Base-by-base conservation (phyloP, 2,329 filamentous ascomycete genomes). In the Chaetomiaceae sp. region DNA sequence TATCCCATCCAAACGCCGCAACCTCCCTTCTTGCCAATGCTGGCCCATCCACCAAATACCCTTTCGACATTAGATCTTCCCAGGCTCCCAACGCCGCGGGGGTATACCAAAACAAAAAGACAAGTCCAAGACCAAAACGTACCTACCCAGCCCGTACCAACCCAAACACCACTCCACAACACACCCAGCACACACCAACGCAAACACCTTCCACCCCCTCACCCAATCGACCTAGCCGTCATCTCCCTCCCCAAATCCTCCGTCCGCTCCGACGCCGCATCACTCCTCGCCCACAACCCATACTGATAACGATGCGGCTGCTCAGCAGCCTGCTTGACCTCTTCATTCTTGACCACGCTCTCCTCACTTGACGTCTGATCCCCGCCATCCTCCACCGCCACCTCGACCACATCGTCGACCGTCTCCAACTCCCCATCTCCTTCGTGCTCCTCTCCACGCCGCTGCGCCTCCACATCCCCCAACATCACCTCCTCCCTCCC, bases 201-300 rank as follows among this genome's bases (percentile, higher is more conserved):
- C 30, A 12, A 5, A 33, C 30, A 33, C 25, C 25, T 5, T 12
- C 12, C 20, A 8, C 5, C 3, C 14, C 34, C 16, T 50, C 48
- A 50, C 10, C 34, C 25, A 5, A 51, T 46, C 16, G 49, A 53
- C 23, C 45, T 13, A 3, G 50, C 50, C 16, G 43, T 50, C n/a
- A 27, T 25, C 37, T 44, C 38, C 20, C 31, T 37, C 33, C 34
- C 37, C 9, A 50, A 31, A 16, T 47, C 34, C 13, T 53, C 39
- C 7, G 50, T 55, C 42, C 50, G 33, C 16, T 48, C 47, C 31
- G 47, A 51, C 21, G 17, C 44, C 20, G 16, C 33, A 27, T 51
- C 38, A 5, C 40, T 20, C 34, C 19, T 33, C 14, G 33, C 12
- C 48, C 52, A 19, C 42, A 47, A 30, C 30, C 30, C 30, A n/a